Evolutionary conservation across 495 filamentous ascomycete genomes (phyloP), one percentile per base, ranked within the genome.

Genomic region (Penicillium manginii): DNA sequence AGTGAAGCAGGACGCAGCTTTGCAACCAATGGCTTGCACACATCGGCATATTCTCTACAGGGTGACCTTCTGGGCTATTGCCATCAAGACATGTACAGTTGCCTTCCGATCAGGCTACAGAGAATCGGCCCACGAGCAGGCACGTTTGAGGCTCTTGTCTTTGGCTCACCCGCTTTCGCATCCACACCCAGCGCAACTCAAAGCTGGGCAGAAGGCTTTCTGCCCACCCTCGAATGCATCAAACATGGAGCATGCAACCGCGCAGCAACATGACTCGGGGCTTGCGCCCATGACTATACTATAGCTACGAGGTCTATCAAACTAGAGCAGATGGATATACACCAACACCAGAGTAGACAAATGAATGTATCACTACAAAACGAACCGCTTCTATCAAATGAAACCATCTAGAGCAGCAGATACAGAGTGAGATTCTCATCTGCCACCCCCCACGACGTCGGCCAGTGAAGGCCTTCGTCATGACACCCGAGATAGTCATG

Each of bases 341-440:
- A 55, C 37, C 52, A 62, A 49, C 42, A 29, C 39, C 19, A 60
- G 47, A 29, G 50, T 64, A 63, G 64, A 62, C 63, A 62, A 60
- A 68, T 61, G 63, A 72, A 80, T 80, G 77, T 80, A 74, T 80
- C 77, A 80, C 77, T 76, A 76, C 77, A 78, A 81, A 80, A 82
- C 90, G 90, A 93, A 85, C 90, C 85, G 84, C 89, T 84, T 82
- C 84, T 82, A 83, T 92, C 90, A 92, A 71, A 78, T 83, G 73
- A 81, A 66, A 61, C 70, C 78, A 83, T 86, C 90, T 82, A 91
- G 86, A 91, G 91, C 87, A 92, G 91, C 84, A 96, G 91, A 96
- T 96, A 96, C 91, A 88, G 90, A 88, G 86, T 84, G 88, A 65
- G 9, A 64, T 68, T 88, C 77, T 63, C 73, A 48, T 93, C 88